phyloP scores from a whole-genome alignment of 345 rosid genomes.

The Eucalyptus lansdowneana region DNA sequence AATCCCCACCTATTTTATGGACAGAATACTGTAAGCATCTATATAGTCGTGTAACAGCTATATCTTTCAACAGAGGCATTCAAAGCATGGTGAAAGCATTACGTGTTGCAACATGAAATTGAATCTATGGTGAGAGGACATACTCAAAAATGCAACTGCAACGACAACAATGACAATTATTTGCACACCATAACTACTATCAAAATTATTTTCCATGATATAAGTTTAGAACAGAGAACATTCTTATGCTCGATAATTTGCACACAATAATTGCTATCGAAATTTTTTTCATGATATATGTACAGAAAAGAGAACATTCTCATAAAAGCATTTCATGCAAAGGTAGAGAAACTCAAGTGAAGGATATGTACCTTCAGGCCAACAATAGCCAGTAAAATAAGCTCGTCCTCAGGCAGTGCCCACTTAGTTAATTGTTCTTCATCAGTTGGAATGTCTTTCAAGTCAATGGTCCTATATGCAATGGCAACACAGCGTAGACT shows the following conservation, averaged over 20 bases:
- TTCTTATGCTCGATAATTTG: background rate
- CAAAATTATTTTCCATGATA: background rate
- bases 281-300: background rate
- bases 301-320: background rate
- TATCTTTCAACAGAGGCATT: background rate
- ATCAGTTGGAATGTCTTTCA: background rate
- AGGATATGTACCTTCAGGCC: slow-evolving; percentile 10
- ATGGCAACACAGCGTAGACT: slow-evolving; percentile 41
- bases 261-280: background rate
- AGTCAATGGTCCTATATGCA: slow-evolving; percentile 3
- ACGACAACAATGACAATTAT: background rate
- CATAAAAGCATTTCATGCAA: background rate
- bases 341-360: background rate
- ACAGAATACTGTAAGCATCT: background rate
- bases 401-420: slow-evolving; percentile 7
- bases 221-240: background rate
- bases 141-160: background rate
- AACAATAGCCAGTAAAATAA: slow-evolving; percentile 12
- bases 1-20: background rate
- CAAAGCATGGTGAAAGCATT: background rate
- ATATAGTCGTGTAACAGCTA: background rate
- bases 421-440: background rate
- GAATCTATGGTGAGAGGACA: background rate
- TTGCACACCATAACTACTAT: background rate
- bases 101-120: background rate